Conservation (phyloP, 768 basidiomycete genomes). For the Serpula lacrymans region DNA sequence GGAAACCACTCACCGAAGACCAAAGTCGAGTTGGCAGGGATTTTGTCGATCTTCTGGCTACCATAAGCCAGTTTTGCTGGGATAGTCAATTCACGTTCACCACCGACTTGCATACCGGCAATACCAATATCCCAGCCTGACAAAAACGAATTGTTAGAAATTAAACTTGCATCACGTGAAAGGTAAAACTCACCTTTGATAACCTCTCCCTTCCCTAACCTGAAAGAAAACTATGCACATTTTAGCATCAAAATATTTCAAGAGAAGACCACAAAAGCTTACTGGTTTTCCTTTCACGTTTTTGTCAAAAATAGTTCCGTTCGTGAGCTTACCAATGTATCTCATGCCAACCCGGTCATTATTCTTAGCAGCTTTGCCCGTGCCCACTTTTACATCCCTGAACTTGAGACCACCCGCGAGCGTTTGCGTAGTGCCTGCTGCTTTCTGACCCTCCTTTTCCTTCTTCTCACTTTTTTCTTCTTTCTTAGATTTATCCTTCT, state of each 20-base stretch:
- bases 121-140: conserved; percentile 90
- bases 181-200: conserved; percentile 65
- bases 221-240: conserved; percentile 80
- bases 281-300: conserved; percentile 87
- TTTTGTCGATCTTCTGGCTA: conserved; percentile 49
- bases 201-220: conserved; percentile 83
- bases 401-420: conserved; percentile 74
- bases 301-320: conserved; percentile 74
- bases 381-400: conserved; percentile 73
- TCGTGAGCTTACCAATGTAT: conserved; percentile 86
- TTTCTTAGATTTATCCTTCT: conserved; percentile 29
- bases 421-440: conserved; percentile 19
- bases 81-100: conserved; percentile 78
- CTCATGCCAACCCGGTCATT: conserved; percentile 83
- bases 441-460: conserved; percentile 22
- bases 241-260: conserved; percentile 5
- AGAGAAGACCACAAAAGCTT: conserved; percentile 25
- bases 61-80: conserved; percentile 76
- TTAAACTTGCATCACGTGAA: not conserved
- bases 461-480: conserved; percentile 24
- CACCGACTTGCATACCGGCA: conserved; percentile 87
- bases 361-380: conserved; percentile 82
- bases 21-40: conserved; percentile 80
- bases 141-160: not conserved
- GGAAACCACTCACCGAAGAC: conserved; percentile 61